Base-by-base conservation (phyloP, 495 filamentous ascomycete genomes). In the Xylaria grammica region DNA sequence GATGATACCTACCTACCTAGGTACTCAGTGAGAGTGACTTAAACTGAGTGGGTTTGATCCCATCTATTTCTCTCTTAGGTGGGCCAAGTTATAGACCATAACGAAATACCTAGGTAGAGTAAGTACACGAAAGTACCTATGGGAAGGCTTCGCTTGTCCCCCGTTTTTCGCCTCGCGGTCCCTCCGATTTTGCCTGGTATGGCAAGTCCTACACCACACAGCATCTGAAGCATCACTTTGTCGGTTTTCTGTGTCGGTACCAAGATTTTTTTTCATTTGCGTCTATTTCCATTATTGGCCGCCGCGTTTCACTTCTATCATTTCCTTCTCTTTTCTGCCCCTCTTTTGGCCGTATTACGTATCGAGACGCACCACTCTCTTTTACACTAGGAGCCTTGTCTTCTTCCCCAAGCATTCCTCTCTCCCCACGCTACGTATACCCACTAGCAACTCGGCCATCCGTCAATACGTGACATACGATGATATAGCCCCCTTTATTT, bases 331-430 rank as follows among this genome's bases (percentile, higher is more conserved):
- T 1, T 42, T 42, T 34, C 60, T 44, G 32, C 30, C 44, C 45
- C 51, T 48, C 54, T 44, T 48, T 42, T 15, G 30, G 15, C 38
- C 48, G 0, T 3, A 22, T 5, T 24, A 42, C 27, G 17, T 48
- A 42, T 52, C n/a, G 22, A 29, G 59, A 34, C 48, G 59, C 48
- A 61, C 48, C 46, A 61, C 60, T 17, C 60, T 62, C 49, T 29
- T 62, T 59, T 38, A 45, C 6, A 32, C 2, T 36, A 42, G n/a
- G 32, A 26, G 24, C 49, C 38, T 45, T 50, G 24, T 42, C 49
- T 38, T 13, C 13, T 13, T 20, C 11, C 27, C 27, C 4, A 29
- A 30, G n/a, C n/a, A n/a, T n/a, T 30, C 22, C 17, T 29, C 11
- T 38, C 54, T 27, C 54, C 36, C 54, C 54, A 32, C 54, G 54